Evolutionary conservation across 2,329 filamentous ascomycete species (phyloP).

Genomic region (Colletotrichum chrysophilum): DNA sequence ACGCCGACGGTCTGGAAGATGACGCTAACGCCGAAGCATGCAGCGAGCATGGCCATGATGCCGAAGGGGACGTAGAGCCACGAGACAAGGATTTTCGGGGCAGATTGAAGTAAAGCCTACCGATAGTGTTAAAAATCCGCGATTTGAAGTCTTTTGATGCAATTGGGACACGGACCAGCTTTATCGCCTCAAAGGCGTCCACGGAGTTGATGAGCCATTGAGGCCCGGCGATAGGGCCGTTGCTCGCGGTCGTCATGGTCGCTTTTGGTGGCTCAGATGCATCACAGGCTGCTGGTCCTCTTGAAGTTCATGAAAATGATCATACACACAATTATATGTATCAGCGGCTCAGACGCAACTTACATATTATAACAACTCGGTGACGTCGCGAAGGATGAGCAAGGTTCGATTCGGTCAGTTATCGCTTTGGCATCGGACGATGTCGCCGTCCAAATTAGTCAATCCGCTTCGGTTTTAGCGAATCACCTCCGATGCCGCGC

Average conservation of each 20-base stretch:
- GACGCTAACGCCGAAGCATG: conserved; percentile 49
- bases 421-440: not conserved
- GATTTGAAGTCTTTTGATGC: fast-evolving
- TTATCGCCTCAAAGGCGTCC: conserved; percentile 2
- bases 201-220: not conserved
- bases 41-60: conserved; percentile 42
- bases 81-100: conserved; percentile 31
- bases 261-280: not conserved
- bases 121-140: not conserved
- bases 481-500: not conserved
- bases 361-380: not conserved
- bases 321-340: not conserved
- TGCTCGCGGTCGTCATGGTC: not conserved
- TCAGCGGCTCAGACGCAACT: not conserved
- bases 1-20: conserved; percentile 51
- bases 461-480: not conserved
- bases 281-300: not conserved
- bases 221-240: not conserved
- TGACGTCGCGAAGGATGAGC: not conserved
- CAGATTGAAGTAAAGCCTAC: conserved; percentile 7
- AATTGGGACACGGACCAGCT: not conserved
- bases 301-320: no score
- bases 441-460: not conserved
- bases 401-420: not conserved
- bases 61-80: conserved; percentile 59